These are phyloP conservation scores for Hypoxylon sp. DNA, from an alignment of 2,329 filamentous ascomycete genomes.

Conservation along the genomic window DNA sequence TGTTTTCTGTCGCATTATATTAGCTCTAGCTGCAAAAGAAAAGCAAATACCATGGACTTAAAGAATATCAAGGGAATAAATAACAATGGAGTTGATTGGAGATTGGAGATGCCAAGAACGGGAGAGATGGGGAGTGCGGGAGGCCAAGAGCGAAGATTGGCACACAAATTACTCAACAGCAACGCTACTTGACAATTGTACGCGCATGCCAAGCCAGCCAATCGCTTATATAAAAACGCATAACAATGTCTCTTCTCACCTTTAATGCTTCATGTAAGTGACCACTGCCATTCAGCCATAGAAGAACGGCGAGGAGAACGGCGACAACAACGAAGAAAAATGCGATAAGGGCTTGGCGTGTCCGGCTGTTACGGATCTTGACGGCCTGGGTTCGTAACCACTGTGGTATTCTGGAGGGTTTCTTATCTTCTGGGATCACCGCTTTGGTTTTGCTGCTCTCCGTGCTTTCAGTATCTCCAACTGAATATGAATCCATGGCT, in stretches of 20 bases:
- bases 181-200: constrained; percentile 33
- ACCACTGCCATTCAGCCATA: constrained; percentile 35
- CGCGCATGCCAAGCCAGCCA: constrained; percentile 33
- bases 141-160: constrained; percentile 20
- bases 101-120: constrained; percentile 38
- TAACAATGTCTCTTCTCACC: constrained; percentile 28
- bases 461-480: constrained; percentile 32
- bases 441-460: constrained; percentile 16
- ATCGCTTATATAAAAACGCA: constrained; percentile 26
- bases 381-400: constrained; percentile 28
- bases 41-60: constrained; percentile 7
- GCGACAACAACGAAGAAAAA: constrained; percentile 26
- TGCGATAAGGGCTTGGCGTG: constrained; percentile 35
- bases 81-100: constrained; percentile 16
- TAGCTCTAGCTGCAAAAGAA: constrained; percentile 29
- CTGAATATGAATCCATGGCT: constrained; percentile 38
- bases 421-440: constrained; percentile 26
- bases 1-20: constrained; percentile 50
- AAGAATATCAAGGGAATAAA: not conserved
- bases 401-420: constrained; percentile 14
- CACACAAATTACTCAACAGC: constrained; percentile 22
- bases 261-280: constrained; percentile 35
- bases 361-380: constrained; percentile 38
- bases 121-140: constrained; percentile 7
- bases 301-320: constrained; percentile 33